Percentiles rank a stretch among this genome's conserved stretches.
phyloP scores from a whole-genome alignment of 164 flowering plant species.

The Aristolochia contorta region DNA sequence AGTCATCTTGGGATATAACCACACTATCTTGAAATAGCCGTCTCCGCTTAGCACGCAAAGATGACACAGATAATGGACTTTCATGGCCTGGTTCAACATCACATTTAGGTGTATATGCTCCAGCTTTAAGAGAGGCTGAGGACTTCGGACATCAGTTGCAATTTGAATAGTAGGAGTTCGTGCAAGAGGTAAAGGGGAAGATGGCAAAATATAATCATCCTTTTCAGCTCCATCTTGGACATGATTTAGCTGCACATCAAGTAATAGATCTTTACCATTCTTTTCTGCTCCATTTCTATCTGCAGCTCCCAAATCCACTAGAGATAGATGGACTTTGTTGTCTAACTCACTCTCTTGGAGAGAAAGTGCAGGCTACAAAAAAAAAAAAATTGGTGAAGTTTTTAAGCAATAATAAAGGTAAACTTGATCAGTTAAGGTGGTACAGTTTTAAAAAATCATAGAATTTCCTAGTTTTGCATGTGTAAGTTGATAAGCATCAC shows the following conservation, averaged over 20 bases:
- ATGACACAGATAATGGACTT: constrained; percentile 17
- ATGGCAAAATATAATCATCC: background rate
- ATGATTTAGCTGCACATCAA: constrained; percentile 1
- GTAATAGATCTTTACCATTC: constrained; percentile 1
- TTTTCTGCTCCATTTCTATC: constrained; percentile 19
- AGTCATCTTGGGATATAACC: constrained; percentile 13
- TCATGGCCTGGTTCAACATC: constrained; percentile 2
- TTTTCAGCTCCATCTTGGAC: constrained; percentile 2
- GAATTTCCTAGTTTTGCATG: too few species aligned
- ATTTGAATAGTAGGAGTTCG: background rate
- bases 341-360: constrained; percentile 7
- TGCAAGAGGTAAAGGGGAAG: constrained; percentile 4
- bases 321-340: background rate
- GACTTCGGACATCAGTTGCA: background rate
- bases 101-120: constrained; percentile 6
- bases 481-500: too few species aligned
- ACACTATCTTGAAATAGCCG: constrained; percentile 16
- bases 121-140: constrained; percentile 5
- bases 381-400: too few species aligned
- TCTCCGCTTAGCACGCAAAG: constrained; percentile 22
- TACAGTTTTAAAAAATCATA: too few species aligned
- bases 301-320: constrained; percentile 11
- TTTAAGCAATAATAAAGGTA: too few species aligned
- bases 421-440: too few species aligned
- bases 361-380: too few species aligned